A percentile compares a stretch with the other conserved stretches of the same genome.
Evolutionary conservation across 768 basidiomycete species (phyloP).

Genomic region (Infundibulicybe gibba): DNA sequence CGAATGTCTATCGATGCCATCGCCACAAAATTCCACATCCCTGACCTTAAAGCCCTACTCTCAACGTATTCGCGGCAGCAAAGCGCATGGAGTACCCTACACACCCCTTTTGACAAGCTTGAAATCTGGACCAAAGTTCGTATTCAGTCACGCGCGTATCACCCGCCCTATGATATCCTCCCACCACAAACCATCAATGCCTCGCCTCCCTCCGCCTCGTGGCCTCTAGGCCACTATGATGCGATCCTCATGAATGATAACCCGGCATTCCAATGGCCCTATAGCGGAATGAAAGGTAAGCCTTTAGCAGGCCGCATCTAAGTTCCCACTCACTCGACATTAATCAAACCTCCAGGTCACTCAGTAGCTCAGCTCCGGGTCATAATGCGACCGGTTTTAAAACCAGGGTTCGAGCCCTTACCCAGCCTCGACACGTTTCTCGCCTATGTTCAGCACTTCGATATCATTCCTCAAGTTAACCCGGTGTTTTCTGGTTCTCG

Average conservation of each 20-base stretch:
- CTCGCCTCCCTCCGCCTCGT: not conserved
- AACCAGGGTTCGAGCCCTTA: too few relatives aligned
- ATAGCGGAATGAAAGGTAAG: conserved; percentile 6
- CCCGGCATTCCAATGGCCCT: conserved; percentile 9
- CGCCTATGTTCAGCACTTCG: conserved; percentile 12
- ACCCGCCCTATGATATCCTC: not conserved
- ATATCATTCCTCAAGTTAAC: conserved; percentile 8
- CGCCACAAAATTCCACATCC: conserved; percentile 15
- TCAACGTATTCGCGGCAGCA: conserved; percentile 11
- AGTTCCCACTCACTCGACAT: too few relatives aligned
- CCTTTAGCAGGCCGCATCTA: too few relatives aligned
- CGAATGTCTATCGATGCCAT: conserved; percentile 15
- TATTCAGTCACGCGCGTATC: not conserved
- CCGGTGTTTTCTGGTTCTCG: not conserved
- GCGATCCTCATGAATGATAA: conserved; percentile 9
- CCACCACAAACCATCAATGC: not conserved
- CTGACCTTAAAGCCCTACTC: conserved; percentile 21
- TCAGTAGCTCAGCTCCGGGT: conserved; percentile 6
- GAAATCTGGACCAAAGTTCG: conserved; percentile 17
- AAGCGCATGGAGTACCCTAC: not conserved
- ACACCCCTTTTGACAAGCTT: conserved; percentile 12
- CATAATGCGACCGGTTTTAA: conserved; percentile 8
- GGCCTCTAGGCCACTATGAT: conserved; percentile 11
- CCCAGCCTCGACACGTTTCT: conserved; percentile 4
- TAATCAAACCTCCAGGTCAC: conserved; percentile 7